Conservation (phyloP, 2,329 filamentous ascomycete genomes). For the Aspergillus tamarii region DNA sequence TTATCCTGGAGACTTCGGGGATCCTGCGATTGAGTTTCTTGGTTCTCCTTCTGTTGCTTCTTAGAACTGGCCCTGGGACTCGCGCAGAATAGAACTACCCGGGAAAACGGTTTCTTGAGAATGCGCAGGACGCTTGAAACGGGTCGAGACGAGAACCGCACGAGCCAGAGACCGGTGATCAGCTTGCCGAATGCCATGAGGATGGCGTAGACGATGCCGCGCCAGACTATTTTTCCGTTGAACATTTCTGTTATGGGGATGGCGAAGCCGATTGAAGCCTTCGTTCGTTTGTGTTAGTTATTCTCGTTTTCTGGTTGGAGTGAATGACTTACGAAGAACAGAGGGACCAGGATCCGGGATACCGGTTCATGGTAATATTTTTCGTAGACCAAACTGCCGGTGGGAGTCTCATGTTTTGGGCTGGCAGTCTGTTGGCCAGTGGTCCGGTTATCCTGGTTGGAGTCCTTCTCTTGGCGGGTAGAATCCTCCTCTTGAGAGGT, state of each 20-base stretch:
- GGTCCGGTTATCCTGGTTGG: neutral
- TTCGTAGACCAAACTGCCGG: slow-evolving; percentile 44
- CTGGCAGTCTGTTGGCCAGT: neutral
- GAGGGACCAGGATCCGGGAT: slow-evolving; percentile 63
- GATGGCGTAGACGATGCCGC: slow-evolving; percentile 70
- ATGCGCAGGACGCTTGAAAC: slow-evolving; percentile 13
- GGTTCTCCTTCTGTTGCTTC: neutral
- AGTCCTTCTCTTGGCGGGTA: neutral
- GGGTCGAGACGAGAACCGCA: slow-evolving; percentile 39
- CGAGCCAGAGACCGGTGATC: slow-evolving; percentile 62
- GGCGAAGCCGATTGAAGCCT: slow-evolving; percentile 70
- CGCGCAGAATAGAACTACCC: slow-evolving; percentile 12
- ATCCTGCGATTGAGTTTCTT: neutral
- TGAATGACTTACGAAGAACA: slow-evolving; percentile 67
- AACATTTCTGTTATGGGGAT: slow-evolving; percentile 77
- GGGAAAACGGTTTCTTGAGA: slow-evolving; percentile 10
- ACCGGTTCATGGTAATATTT: slow-evolving; percentile 51
- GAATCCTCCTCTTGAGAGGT: neutral
- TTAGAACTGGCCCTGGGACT: neutral
- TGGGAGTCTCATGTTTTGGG: slow-evolving; percentile 13
- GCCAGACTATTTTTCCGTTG: slow-evolving; percentile 65
- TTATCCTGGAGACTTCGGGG: neutral
- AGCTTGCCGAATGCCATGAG: slow-evolving; percentile 70
- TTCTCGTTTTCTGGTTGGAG: too few species aligned
- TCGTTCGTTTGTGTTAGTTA: slow-evolving; percentile 5